Conservation (phyloP, 768 basidiomycete genomes). For the Omphalotus guepiniiformis region DNA sequence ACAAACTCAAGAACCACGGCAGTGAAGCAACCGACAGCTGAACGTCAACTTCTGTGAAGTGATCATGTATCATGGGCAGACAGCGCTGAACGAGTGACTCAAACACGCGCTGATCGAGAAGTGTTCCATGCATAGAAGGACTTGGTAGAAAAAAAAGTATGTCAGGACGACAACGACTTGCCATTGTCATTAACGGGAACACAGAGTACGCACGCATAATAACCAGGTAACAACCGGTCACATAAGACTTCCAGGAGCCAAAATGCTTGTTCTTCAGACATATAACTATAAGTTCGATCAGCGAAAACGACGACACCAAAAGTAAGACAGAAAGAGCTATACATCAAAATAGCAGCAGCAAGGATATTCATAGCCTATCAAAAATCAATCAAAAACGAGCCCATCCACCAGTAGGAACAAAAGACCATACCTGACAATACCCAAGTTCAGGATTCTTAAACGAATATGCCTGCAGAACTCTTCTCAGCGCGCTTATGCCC, state of each 20-base stretch:
- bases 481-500: slow-evolving; percentile 78
- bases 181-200: too few relatives aligned
- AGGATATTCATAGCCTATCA: slow-evolving; percentile 94
- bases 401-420: slow-evolving; percentile 2
- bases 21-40: slow-evolving; percentile 95
- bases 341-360: slow-evolving; percentile 93
- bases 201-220: slow-evolving; percentile 79
- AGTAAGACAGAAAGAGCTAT: slow-evolving; percentile 17
- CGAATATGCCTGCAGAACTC: slow-evolving; percentile 93
- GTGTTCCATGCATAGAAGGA: slow-evolving; percentile 97
- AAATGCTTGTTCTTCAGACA: slow-evolving; percentile 98
- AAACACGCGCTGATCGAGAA: slow-evolving; percentile 98
- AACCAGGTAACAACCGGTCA: slow-evolving; percentile 93
- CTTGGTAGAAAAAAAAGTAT: slow-evolving; percentile 31
- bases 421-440: slow-evolving; percentile 76
- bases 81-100: slow-evolving; percentile 88
- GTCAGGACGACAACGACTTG: background rate
- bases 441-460: slow-evolving; percentile 92
- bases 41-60: slow-evolving; percentile 88
- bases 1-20: slow-evolving; percentile 98
- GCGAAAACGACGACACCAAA: background rate
- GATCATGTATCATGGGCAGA: slow-evolving; percentile 90
- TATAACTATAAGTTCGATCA: slow-evolving; percentile 57
- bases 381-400: slow-evolving; percentile 4
- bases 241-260: slow-evolving; percentile 96